phyloP scores from a whole-genome alignment of 2,329 filamentous ascomycete species.

The Colletotrichum incanum region DNA sequence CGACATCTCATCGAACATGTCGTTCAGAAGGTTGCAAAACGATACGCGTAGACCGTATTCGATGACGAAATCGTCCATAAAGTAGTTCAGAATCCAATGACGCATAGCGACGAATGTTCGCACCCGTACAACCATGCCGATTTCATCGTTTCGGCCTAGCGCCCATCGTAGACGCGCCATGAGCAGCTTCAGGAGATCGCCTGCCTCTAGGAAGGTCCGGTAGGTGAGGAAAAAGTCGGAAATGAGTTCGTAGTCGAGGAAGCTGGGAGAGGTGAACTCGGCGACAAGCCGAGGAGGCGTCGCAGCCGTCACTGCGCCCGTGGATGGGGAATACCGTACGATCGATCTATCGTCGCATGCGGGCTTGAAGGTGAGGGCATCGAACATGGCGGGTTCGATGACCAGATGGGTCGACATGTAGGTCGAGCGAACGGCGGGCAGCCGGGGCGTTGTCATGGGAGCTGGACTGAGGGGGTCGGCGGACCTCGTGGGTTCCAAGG shows the following conservation, averaged over 20 bases:
- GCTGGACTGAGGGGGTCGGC: conserved; percentile 28
- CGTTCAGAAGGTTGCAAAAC: conserved; percentile 88
- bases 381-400: conserved; percentile 85
- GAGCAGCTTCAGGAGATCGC: conserved; percentile 85
- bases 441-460: conserved; percentile 54
- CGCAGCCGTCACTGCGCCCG: conserved; percentile 86
- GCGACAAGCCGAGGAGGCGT: conserved; percentile 93
- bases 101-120: conserved; percentile 94
- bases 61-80: conserved; percentile 91
- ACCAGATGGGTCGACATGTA: conserved; percentile 66
- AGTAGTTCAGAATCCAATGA: conserved; percentile 99
- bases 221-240: conserved; percentile 99
- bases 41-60: conserved; percentile 80
- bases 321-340: conserved; percentile 83
- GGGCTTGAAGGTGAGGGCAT: conserved; percentile 84
- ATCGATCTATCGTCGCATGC: conserved; percentile 83
- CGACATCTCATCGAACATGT: conserved; percentile 70
- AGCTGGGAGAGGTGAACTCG: conserved; percentile 95
- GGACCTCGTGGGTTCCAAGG: conserved; percentile 45
- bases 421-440: conserved; percentile 60
- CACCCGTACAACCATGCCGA: conserved; percentile 94
- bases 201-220: conserved; percentile 85
- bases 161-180: conserved; percentile 92
- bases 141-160: conserved; percentile 82
- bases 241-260: conserved; percentile 95